Percentiles rank a stretch among this genome's conserved stretches.
phyloP scores from a whole-genome alignment of 768 basidiomycete genomes.

The Lyophyllum atratum region DNA sequence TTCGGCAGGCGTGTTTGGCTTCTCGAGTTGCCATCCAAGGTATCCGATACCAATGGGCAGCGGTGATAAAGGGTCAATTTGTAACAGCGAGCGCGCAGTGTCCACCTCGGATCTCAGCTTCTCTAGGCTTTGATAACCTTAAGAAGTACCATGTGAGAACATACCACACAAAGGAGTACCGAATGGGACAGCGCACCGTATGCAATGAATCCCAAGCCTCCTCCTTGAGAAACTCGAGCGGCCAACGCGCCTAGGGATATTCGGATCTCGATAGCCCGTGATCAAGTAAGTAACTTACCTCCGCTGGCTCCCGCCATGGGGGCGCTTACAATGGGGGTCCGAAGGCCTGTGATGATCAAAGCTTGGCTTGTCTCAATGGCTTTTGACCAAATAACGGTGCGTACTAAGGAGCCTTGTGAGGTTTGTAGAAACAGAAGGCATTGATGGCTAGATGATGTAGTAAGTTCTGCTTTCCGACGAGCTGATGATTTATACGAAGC shows the following conservation, averaged over 20 bases:
- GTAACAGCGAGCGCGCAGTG: constrained; percentile 49
- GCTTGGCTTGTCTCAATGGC: not conserved
- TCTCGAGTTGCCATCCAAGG: constrained; percentile 71
- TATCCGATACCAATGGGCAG: constrained; percentile 75
- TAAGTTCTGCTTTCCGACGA: not conserved
- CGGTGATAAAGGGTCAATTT: constrained; percentile 32
- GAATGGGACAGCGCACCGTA: constrained; percentile 42
- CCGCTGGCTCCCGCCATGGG: constrained; percentile 76
- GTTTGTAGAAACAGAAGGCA: constrained; percentile 36
- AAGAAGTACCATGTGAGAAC: constrained; percentile 7
- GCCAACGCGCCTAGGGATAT: constrained; percentile 45
- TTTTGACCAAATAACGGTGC: constrained; percentile 10
- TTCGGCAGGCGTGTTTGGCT: constrained; percentile 36
- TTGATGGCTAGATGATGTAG: constrained; percentile 6
- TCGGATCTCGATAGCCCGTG: constrained; percentile 7
- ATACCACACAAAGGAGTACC: not conserved
- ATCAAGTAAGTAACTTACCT: constrained; percentile 33
- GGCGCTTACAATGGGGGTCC: constrained; percentile 60
- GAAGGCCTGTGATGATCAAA: constrained; percentile 40
- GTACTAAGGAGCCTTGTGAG: constrained; percentile 55
- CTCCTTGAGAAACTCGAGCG: constrained; percentile 62
- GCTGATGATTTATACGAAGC: not conserved
- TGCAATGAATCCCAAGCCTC: constrained; percentile 78
- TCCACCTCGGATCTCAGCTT: constrained; percentile 52
- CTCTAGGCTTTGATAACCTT: constrained; percentile 51